Evolutionary conservation across 345 rosid genomes (phyloP).

Genomic region (Iberis pinnata): DNA sequence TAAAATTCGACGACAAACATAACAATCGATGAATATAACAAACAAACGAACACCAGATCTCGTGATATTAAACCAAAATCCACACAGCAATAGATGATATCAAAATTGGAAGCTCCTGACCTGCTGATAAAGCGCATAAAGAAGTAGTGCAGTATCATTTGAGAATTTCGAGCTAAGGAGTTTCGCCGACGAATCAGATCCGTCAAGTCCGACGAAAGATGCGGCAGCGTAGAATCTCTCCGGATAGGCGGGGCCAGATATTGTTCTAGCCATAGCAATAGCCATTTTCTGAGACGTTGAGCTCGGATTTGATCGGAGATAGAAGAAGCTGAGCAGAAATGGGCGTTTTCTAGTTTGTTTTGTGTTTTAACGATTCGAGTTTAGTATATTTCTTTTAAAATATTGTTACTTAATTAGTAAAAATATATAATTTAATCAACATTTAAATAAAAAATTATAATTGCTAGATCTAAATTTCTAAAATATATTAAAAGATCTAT

Average conservation of each 20-base stretch:
- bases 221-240: constrained; percentile 97
- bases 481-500: too few relatives aligned
- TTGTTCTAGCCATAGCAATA: constrained; percentile 73
- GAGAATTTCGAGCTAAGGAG: constrained; percentile 64
- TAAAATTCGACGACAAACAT: background rate
- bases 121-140: constrained; percentile 88
- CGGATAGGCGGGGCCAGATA: constrained; percentile 94
- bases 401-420: too few relatives aligned
- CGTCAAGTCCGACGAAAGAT: constrained; percentile 75
- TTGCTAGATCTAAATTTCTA: too few relatives aligned
- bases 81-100: constrained; percentile 3
- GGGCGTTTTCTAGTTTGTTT: constrained; percentile 17
- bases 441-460: too few relatives aligned
- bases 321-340: constrained; percentile 14
- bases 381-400: background rate
- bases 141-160: constrained; percentile 71
- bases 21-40: constrained; percentile 4
- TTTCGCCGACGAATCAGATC: constrained; percentile 58
- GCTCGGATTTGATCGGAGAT: constrained; percentile 31
- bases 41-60: constrained; percentile 24
- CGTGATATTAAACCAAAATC: constrained; percentile 13
- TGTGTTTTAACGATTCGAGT: constrained; percentile 24
- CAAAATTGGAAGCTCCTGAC: constrained; percentile 29
- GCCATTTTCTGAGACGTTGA: constrained; percentile 15
- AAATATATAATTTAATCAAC: background rate